Evolutionary conservation across 148 eudicot species (phyloP), one percentile per base, ranked within the genome.

Genomic region (Rhododendron williamsianum): DNA sequence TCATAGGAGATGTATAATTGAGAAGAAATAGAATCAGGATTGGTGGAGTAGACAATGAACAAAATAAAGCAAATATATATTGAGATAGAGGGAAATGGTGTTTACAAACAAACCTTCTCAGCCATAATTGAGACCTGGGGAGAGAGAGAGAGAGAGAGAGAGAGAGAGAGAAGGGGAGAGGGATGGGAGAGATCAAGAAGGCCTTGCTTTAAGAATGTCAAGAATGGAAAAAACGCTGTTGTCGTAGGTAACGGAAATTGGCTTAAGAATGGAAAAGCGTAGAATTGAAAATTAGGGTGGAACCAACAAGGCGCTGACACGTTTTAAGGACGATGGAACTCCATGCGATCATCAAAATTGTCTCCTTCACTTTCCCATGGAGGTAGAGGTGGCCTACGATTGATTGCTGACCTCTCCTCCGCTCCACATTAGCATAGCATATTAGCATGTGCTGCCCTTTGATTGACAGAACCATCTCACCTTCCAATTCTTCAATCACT

Each of bases 51-150:
- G 45, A 16, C 9, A 11, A 81, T 54, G 18, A 18, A 35, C 33
- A 41, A 48, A 46, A 78, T 48, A 54, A 81, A 58, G 4, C 30
- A 7, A 36, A 58, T 33, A 33, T 27, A 30, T 2, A 27, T 9
- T 11, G 4, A 27, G 74, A 13, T 2, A 1, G 33, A 67, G 33
- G 33, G 35, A 67, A 60, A 67, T 10, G 73, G 35, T 27, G 35
- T 27, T 67, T n/a, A 43, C 46, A 49, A 41, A 10, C 15, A 36
- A 76, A 83, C 85, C 85, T 83, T 84, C 10, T 54, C 81, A 71
- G 65, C 46, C 71, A 35, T 81, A 10, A 72, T 46, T 10, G 82
- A 49, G 58, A 79, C 45, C 56, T 19, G 74, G 58, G 16, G 81
- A 13, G 27, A 7, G 38, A 48, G 43, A 54, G 48, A 56, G 81